These are phyloP conservation scores for Trichoderma simmonsii DNA, from an alignment of 2,329 filamentous ascomycete genomes.

Conservation along the genomic window DNA sequence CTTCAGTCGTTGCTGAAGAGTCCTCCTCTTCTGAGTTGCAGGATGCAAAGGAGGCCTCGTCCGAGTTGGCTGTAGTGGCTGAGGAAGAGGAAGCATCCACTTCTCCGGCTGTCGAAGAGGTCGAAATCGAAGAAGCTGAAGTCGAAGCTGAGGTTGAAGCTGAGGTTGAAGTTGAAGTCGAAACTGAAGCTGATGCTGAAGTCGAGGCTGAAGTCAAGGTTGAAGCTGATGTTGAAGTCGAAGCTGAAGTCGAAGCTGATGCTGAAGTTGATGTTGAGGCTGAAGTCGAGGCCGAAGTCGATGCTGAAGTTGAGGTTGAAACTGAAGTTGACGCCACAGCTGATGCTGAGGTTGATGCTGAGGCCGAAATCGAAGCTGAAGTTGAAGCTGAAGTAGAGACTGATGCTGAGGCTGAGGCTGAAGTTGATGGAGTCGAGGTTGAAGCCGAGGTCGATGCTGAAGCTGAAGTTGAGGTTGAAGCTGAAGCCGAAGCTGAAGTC, in stretches of 20 bases:
- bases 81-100: neutral
- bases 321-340: too few species aligned
- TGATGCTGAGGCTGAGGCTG: too few species aligned
- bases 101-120: neutral
- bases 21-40: neutral
- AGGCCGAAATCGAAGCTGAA: neutral
- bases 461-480: neutral
- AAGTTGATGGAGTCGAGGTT: too few species aligned
- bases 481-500: too few species aligned
- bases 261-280: neutral
- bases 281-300: too few species aligned
- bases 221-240: neutral
- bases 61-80: neutral
- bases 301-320: too few species aligned
- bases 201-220: neutral
- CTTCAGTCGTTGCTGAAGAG: conserved; percentile 7
- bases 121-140: neutral
- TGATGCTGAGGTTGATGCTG: neutral
- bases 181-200: neutral
- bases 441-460: too few species aligned
- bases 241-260: neutral
- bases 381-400: too few species aligned
- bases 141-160: neutral
- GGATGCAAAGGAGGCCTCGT: neutral
- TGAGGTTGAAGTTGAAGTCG: neutral